Percentiles rank a stretch among this genome's conserved stretches.
Conservation (phyloP, 176 grass and related monocot species). For the Puya raimondii region DNA sequence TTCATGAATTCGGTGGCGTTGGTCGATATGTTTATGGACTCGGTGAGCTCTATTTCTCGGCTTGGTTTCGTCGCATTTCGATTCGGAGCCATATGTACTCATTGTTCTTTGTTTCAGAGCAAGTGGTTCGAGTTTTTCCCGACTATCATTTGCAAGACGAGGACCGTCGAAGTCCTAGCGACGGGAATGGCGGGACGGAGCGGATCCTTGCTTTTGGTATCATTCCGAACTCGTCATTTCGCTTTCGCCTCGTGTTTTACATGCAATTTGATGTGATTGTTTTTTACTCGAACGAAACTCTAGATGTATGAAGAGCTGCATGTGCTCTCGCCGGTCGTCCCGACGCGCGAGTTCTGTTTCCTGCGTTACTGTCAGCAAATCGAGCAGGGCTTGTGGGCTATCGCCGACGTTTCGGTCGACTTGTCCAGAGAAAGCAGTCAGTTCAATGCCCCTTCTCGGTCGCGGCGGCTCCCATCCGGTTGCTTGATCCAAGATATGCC, state of each 20-base stretch:
- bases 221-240: not conserved
- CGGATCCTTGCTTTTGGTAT: slow-evolving; percentile 31
- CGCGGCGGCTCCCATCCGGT: slow-evolving; percentile 52
- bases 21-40: slow-evolving; percentile 73
- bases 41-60: slow-evolving; percentile 28
- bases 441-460: slow-evolving; percentile 11
- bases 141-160: slow-evolving; percentile 57
- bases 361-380: slow-evolving; percentile 30
- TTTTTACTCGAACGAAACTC: not conserved
- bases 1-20: slow-evolving; percentile 45
- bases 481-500: slow-evolving; percentile 60
- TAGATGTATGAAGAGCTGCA: slow-evolving; percentile 55
- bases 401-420: slow-evolving; percentile 57
- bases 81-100: slow-evolving; percentile 13
- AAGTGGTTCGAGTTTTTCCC: slow-evolving; percentile 72
- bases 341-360: slow-evolving; percentile 28
- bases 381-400: slow-evolving; percentile 34
- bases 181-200: slow-evolving; percentile 53
- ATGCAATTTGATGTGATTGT: not conserved
- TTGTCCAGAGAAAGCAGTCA: slow-evolving; percentile 8
- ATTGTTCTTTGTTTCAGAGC: slow-evolving; percentile 12
- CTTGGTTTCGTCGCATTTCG: slow-evolving; percentile 15
- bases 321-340: slow-evolving; percentile 37
- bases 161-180: slow-evolving; percentile 47
- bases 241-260: too few species aligned